A percentile compares a stretch with the other conserved stretches of the same genome.
phyloP scores from a whole-genome alignment of 495 filamentous ascomycete species.

The Rhypophila decipiens region DNA sequence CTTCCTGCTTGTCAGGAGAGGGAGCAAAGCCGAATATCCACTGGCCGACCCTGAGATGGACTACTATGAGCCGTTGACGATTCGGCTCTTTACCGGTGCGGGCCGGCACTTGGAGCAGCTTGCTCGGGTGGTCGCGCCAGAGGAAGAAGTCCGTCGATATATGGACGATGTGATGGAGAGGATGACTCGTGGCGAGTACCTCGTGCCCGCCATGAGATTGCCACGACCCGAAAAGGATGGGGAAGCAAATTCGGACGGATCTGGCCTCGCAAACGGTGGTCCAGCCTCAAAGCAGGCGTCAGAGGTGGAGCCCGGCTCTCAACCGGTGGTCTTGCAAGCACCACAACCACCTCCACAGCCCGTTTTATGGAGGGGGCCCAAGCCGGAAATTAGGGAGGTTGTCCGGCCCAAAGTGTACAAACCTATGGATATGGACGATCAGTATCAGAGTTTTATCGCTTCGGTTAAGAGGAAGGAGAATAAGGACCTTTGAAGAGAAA shows the following conservation, averaged over 20 bases:
- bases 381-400: constrained; percentile 18
- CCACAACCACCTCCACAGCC: constrained; percentile 15
- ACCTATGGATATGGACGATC: constrained; percentile 32
- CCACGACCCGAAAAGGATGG: constrained; percentile 39
- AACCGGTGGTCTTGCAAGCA: neutral
- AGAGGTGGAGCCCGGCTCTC: neutral
- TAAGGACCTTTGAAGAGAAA: constrained; percentile 12
- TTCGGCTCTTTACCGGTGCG: constrained; percentile 61
- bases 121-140: constrained; percentile 68
- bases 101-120: constrained; percentile 65
- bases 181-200: constrained; percentile 62
- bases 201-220: constrained; percentile 59
- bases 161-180: constrained; percentile 81
- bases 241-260: constrained; percentile 14
- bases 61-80: constrained; percentile 87
- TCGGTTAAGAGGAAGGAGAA: constrained; percentile 26
- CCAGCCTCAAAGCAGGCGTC: neutral
- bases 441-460: constrained; percentile 43
- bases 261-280: neutral
- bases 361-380: constrained; percentile 38
- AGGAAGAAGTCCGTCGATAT: constrained; percentile 70
- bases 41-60: constrained; percentile 51
- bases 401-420: constrained; percentile 22
- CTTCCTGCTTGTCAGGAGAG: constrained; percentile 60
- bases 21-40: constrained; percentile 46